phyloP scores from a whole-genome alignment of 208 protist species.

The Wallacemonas collosoma region DNA sequence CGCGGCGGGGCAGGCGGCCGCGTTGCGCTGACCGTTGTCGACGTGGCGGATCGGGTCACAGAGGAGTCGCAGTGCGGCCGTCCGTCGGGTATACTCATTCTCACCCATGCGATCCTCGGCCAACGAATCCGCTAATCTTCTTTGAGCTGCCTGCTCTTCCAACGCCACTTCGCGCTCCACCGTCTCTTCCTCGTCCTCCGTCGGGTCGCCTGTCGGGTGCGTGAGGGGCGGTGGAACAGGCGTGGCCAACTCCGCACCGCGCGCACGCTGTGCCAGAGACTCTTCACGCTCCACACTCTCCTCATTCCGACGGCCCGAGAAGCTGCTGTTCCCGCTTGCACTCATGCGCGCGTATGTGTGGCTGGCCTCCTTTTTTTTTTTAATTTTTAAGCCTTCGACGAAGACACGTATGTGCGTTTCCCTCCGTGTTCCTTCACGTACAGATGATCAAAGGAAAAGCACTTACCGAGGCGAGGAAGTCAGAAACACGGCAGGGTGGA shows the following conservation, averaged over 20 bases:
- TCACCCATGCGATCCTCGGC: slow-evolving; percentile 13
- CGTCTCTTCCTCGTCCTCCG: not conserved
- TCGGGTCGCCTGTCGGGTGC: not conserved
- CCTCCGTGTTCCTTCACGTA: no score
- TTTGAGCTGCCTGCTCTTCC: not conserved
- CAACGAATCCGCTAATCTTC: not conserved
- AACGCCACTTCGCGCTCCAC: not conserved
- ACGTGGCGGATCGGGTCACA: not conserved
- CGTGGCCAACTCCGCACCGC: not conserved
- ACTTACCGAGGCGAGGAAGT: no score
- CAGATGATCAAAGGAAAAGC: no score
- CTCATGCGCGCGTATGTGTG: not conserved
- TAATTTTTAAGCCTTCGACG: not conserved
- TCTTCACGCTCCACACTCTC: slow-evolving; percentile 2
- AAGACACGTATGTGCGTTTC: not conserved
- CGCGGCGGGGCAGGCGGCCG: no score
- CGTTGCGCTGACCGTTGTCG: no score
- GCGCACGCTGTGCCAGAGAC: not conserved
- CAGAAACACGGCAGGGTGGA: no score
- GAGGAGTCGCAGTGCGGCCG: slow-evolving; percentile 4
- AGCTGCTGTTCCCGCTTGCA: slow-evolving; percentile 12
- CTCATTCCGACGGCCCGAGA: slow-evolving; percentile 8
- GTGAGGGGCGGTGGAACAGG: not conserved
- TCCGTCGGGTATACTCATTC: not conserved
- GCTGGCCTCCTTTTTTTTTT: no score